Conservation (phyloP, 2,329 filamentous ascomycete genomes). For the Ascomycota sp. region DNA sequence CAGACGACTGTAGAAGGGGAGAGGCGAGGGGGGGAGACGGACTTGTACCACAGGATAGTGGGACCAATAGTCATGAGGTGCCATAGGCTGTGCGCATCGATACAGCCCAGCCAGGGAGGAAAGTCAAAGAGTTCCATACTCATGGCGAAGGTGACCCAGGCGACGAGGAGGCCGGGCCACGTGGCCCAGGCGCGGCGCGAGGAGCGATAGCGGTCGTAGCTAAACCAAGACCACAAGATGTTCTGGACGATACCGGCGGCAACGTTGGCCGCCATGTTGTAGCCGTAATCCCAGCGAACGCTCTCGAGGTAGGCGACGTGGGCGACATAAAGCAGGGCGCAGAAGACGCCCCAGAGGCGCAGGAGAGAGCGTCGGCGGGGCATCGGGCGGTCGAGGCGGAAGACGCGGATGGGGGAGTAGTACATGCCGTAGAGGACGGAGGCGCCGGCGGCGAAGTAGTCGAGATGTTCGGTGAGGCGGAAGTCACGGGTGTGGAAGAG, state of each 20-base stretch:
- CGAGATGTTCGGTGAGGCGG: conserved; percentile 67
- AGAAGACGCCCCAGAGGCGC: conserved; percentile 56
- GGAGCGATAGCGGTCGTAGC: conserved; percentile 50
- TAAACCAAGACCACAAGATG: conserved; percentile 70
- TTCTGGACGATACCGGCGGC: conserved; percentile 64
- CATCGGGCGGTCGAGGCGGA: conserved; percentile 48
- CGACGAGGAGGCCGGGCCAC: conserved; percentile 79
- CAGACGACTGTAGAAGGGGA: no score
- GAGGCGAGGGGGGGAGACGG: conserved; percentile 20
- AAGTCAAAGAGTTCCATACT: conserved; percentile 92
- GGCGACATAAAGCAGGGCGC: conserved; percentile 45
- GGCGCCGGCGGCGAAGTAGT: conserved; percentile 87
- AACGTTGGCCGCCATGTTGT: conserved; percentile 95
- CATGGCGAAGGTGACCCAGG: conserved; percentile 86
- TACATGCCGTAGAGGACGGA: conserved; percentile 83
- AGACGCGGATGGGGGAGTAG: conserved; percentile 63
- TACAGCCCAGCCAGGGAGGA: conserved; percentile 55
- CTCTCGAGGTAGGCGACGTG: conserved; percentile 74
- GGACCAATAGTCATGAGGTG: conserved; percentile 83
- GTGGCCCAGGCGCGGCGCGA: conserved; percentile 59
- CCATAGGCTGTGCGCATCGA: conserved; percentile 94
- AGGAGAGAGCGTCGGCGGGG: conserved; percentile 29
- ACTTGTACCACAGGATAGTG: conserved; percentile 88
- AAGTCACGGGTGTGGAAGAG: conserved; percentile 89
- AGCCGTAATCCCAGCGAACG: conserved; percentile 84